A percentile compares a stretch with the other conserved stretches of the same genome.
Evolutionary conservation across 352 stramenopile species (phyloP).

Genomic region (Plasmopara muralis): DNA sequence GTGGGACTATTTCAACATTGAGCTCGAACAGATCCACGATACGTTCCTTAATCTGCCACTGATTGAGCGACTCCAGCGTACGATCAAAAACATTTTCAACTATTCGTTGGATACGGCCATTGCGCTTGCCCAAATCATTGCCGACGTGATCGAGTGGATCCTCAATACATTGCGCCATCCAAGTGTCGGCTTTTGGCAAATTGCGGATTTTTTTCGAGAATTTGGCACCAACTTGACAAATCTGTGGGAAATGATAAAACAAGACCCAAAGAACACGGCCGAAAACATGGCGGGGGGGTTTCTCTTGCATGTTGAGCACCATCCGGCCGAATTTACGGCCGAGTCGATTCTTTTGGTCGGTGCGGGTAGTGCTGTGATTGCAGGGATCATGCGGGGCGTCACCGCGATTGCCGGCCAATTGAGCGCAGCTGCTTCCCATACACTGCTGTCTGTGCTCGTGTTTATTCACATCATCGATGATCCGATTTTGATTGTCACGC

Average conservation of each 20-base stretch:
- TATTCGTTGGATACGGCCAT: slow-evolving; percentile 13
- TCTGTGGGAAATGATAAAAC: slow-evolving; percentile 14
- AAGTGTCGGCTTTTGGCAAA: slow-evolving; percentile 11
- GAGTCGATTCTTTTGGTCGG: slow-evolving; percentile 17
- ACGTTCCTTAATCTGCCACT: slow-evolving; percentile 13
- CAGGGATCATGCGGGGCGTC: slow-evolving; percentile 15
- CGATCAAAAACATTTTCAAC: slow-evolving; percentile 10
- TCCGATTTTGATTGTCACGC: slow-evolving; percentile 24
- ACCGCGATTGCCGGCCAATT: slow-evolving; percentile 16
- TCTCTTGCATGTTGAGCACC: slow-evolving; percentile 20
- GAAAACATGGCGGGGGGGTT: slow-evolving; percentile 24
- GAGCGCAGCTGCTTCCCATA: slow-evolving; percentile 14
- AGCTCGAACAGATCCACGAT: slow-evolving; percentile 11
- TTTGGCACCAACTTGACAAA: slow-evolving; percentile 16
- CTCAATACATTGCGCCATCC: slow-evolving; percentile 17
- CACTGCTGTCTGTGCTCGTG: slow-evolving; percentile 18
- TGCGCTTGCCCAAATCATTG: slow-evolving; percentile 14
- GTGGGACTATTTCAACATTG: slow-evolving; percentile 27
- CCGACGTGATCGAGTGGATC: slow-evolving; percentile 17
- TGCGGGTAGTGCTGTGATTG: slow-evolving; percentile 16
- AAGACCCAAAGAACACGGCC: slow-evolving; percentile 19
- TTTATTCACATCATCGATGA: slow-evolving; percentile 26
- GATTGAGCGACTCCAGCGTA: slow-evolving; percentile 6
- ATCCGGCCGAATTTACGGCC: slow-evolving; percentile 21
- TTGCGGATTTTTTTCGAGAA: slow-evolving; percentile 11